Conservation (phyloP, 1,139 yeast genomes). For the Geotrichum phurueaensis region DNA sequence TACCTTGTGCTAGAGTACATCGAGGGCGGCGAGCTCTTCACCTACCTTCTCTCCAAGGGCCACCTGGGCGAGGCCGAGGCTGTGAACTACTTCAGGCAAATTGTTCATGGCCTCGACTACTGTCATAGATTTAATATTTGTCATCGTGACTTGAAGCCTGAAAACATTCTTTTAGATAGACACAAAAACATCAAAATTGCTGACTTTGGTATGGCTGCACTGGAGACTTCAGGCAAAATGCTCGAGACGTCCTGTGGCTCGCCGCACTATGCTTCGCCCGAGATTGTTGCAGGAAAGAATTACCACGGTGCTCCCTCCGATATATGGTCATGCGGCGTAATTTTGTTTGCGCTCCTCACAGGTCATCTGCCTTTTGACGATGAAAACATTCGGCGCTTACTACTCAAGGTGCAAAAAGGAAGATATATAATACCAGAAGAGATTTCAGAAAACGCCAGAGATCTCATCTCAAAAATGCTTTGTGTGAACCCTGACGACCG, state of each 20-base stretch:
- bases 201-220: constrained; percentile 99
- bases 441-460: constrained; percentile 75
- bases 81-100: constrained; percentile 82
- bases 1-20: constrained; percentile 86
- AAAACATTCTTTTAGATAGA: constrained; percentile 79
- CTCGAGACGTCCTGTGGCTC: constrained; percentile 96
- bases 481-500: constrained; percentile 72
- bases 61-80: constrained; percentile 86
- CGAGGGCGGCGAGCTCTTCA: constrained; percentile 95
- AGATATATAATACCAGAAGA: constrained; percentile 75
- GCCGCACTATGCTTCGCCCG: constrained; percentile 98
- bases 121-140: constrained; percentile 87
- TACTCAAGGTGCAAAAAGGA: constrained; percentile 88
- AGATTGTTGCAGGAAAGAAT: constrained; percentile 87
- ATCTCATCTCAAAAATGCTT: constrained; percentile 75
- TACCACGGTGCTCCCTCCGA: constrained; percentile 97
- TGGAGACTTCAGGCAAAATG: constrained; percentile 76
- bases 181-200: constrained; percentile 89
- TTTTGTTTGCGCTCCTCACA: constrained; percentile 82
- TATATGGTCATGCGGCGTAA: constrained; percentile 98
- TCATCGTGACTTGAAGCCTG: constrained; percentile 94
- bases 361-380: constrained; percentile 97
- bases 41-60: constrained; percentile 81
- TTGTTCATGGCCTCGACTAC: constrained; percentile 83
- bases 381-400: constrained; percentile 78